A percentile compares a stretch with the other conserved stretches of the same genome.
Conservation (phyloP, 2,329 filamentous ascomycete species). For the Blastomyces emzantsi region DNA sequence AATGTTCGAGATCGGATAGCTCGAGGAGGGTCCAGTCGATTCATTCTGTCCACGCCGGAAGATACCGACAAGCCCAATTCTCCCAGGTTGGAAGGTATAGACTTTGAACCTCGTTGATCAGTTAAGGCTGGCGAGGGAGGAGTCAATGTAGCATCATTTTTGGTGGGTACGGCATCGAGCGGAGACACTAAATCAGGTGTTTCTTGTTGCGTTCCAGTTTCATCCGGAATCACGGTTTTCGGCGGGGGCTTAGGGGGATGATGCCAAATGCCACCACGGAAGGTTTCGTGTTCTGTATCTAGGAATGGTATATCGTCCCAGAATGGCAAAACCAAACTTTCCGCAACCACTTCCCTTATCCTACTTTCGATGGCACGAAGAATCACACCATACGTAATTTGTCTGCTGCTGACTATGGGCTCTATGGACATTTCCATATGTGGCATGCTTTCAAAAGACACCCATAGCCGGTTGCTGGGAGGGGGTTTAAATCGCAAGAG, state of each 20-base stretch:
- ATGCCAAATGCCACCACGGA: slow-evolving; percentile 77
- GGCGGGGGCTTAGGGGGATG: slow-evolving; percentile 32
- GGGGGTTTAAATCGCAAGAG: slow-evolving; percentile 86
- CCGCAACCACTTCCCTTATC: slow-evolving; percentile 87
- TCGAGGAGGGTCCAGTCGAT: slow-evolving; percentile 42
- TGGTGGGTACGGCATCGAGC: slow-evolving; percentile 22
- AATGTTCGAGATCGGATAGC: slow-evolving; percentile 55
- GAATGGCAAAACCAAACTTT: slow-evolving; percentile 83
- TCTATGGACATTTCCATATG: slow-evolving; percentile 92
- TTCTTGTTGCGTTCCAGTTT: slow-evolving; percentile 22
- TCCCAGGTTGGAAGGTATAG: slow-evolving; percentile 19
- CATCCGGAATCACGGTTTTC: slow-evolving; percentile 31
- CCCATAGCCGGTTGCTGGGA: slow-evolving; percentile 92
- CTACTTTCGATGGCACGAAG: slow-evolving; percentile 87
- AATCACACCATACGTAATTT: slow-evolving; percentile 91
- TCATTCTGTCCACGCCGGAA: slow-evolving; percentile 27
- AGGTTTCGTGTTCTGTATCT: slow-evolving; percentile 64
- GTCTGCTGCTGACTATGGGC: slow-evolving; percentile 86
- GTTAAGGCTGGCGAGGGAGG: slow-evolving; percentile 24
- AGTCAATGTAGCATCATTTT: slow-evolving; percentile 30
- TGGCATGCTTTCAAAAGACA: slow-evolving; percentile 87
- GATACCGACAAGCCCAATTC: slow-evolving; percentile 20
- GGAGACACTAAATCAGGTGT: slow-evolving; percentile 16
- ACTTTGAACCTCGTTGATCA: slow-evolving; percentile 24
- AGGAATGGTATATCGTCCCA: slow-evolving; percentile 96